A percentile compares a stretch with the other conserved stretches of the same genome.
Conservation (phyloP, 352 stramenopile genomes). For the Globisporangium lucens region DNA sequence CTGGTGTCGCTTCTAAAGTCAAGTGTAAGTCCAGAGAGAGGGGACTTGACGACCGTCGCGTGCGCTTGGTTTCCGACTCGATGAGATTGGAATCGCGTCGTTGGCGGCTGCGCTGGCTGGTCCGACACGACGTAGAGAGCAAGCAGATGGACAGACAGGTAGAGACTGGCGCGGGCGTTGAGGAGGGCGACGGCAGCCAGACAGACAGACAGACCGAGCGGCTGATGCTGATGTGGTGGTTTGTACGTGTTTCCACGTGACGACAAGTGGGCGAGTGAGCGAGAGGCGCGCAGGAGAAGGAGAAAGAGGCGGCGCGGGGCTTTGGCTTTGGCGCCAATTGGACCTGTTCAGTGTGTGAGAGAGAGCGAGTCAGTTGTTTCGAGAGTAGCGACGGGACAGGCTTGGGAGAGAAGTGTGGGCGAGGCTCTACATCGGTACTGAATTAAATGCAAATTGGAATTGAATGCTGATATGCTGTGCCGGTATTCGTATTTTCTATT, state of each 20-base stretch:
- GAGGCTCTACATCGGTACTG: not conserved
- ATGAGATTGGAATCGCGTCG: not conserved
- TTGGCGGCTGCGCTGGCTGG: not conserved
- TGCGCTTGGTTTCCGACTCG: not conserved
- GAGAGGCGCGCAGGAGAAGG: not conserved
- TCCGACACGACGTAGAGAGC: conserved; percentile 1
- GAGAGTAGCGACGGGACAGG: not conserved
- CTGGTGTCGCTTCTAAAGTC: not conserved
- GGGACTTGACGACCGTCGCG: not conserved
- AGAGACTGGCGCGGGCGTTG: not conserved
- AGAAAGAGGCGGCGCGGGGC: not conserved
- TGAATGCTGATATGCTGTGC: not conserved
- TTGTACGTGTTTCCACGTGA: not conserved
- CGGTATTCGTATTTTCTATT: not conserved
- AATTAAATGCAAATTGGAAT: not conserved
- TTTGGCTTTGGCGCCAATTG: not conserved
- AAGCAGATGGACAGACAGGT: not conserved
- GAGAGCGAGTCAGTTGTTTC: not conserved
- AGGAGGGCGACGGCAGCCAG: not conserved
- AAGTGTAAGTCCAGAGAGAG: not conserved
- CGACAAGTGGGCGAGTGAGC: not conserved
- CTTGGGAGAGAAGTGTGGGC: not conserved
- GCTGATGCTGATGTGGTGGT: too few relatives aligned
- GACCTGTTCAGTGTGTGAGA: not conserved
- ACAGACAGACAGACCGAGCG: not conserved